Evolutionary conservation across 768 basidiomycete genomes (phyloP), one percentile per base, ranked within the genome.

Genomic region (Filobasidium floriforme): DNA sequence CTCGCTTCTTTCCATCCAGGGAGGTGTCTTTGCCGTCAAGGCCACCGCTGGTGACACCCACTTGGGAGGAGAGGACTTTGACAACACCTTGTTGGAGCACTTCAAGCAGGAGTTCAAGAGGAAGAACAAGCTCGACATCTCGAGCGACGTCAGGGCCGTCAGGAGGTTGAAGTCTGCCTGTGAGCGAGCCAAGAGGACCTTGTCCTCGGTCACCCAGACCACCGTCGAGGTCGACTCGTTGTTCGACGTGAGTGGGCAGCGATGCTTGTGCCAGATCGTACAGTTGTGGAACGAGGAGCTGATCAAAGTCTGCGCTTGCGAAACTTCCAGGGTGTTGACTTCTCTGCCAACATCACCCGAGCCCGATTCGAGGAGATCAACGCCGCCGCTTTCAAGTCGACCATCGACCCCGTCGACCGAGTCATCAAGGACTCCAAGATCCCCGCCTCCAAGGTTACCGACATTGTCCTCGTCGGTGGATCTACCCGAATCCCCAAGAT

Each of bases 311-410:
- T 28, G 54, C 29, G 3, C 7, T 6, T 57, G 24, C 29, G 26
- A 37, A 37, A 9, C 9, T 9, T 37, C 9, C 24, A 91, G 87
- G 92, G 96, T 72, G 88, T 90, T 80, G 96, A 99, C 83, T 99
- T 99, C 85, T 91, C 90, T 54, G 89, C 96, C 76, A 94, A 89
- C 82, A 96, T 99, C 81, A 94, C 92, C 73, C 92, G 96, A 85
- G 96, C 96, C 74, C 91, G 96, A 80, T 99, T 99, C 83, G 96
- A 99, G 83, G 96, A 99, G 83, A 97, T 98, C 83, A 97, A 98
- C 77, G 92, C 92, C 70, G 74, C 81, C 59, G 82, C 89, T 76
- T 99, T 99, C 87, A 96, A 93, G 81, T 94, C 92, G 37, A 99
- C 96, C 65, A 81, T 99, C 69, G 94, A 96, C 70, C 96, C 96